Conservation (phyloP, 768 basidiomycete genomes). For the Hypholoma fasciculare region DNA sequence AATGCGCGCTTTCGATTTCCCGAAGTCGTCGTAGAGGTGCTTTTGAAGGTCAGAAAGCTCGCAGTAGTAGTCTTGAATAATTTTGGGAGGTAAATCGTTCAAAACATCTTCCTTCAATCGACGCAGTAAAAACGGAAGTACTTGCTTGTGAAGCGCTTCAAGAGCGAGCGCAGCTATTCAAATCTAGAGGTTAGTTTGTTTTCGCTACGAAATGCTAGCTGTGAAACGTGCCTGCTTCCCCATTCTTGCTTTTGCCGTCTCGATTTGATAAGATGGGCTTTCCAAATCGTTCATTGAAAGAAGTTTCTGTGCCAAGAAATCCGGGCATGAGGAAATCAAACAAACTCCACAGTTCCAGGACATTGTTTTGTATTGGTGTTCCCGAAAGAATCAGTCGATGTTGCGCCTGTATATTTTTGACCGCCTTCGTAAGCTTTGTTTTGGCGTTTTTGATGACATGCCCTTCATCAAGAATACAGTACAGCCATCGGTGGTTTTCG, state of each 20-base stretch:
- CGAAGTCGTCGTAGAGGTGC: slow-evolving; percentile 91
- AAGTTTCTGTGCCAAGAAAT: slow-evolving; percentile 92
- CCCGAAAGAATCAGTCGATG: slow-evolving; percentile 95
- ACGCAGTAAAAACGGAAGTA: slow-evolving; percentile 95
- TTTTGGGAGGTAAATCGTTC: slow-evolving; percentile 95
- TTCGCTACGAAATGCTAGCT: neutral
- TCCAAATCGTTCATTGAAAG: slow-evolving; percentile 94
- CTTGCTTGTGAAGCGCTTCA: slow-evolving; percentile 97
- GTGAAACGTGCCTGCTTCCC: slow-evolving; percentile 79
- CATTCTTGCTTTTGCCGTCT: slow-evolving; percentile 92
- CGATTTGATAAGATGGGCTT: slow-evolving; percentile 95
- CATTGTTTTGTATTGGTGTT: slow-evolving; percentile 99
- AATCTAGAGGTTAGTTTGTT: neutral
- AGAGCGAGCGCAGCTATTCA: slow-evolving; percentile 83
- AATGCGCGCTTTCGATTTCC: slow-evolving; percentile 68
- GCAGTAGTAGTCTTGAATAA: slow-evolving; percentile 99
- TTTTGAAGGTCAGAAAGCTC: slow-evolving; percentile 95
- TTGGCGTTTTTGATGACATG: slow-evolving; percentile 99
- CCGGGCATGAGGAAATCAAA: slow-evolving; percentile 99
- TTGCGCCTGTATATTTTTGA: slow-evolving; percentile 86
- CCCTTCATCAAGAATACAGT: slow-evolving; percentile 97
- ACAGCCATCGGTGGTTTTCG: slow-evolving; percentile 81
- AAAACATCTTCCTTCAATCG: slow-evolving; percentile 97
- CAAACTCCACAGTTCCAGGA: slow-evolving; percentile 95
- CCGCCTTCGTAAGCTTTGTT: slow-evolving; percentile 95